phyloP scores from a whole-genome alignment of 2,329 filamentous ascomycete genomes.

The Fusarium keratoplasticum region DNA sequence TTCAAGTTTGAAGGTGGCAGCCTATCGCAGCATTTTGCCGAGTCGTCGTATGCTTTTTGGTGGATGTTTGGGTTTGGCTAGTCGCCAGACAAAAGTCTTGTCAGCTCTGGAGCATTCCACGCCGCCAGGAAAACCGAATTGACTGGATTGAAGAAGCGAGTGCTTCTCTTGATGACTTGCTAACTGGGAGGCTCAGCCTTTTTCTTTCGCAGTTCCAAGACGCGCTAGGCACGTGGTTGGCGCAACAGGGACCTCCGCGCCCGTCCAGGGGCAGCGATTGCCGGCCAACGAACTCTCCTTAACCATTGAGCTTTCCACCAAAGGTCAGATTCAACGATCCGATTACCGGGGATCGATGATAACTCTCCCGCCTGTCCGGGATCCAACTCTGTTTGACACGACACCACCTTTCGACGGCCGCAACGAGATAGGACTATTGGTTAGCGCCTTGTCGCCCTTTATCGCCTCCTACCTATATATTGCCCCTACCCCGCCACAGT shows the following conservation, averaged over 20 bases:
- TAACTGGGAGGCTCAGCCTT: neutral
- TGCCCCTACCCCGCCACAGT: constrained; percentile 27
- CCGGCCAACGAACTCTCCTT: neutral
- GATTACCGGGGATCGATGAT: neutral
- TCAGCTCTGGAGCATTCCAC: constrained; percentile 20
- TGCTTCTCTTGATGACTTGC: constrained; percentile 8
- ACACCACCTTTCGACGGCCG: constrained; percentile 16
- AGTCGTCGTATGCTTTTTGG: constrained; percentile 13
- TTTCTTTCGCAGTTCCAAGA: neutral
- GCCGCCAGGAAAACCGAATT: neutral
- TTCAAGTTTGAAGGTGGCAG: neutral
- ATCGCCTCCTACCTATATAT: constrained; percentile 39
- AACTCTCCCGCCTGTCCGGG: neutral
- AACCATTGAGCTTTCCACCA: neutral
- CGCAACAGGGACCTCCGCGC: neutral
- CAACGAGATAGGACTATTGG: constrained; percentile 25
- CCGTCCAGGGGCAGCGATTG: neutral
- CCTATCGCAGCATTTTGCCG: constrained; percentile 5
- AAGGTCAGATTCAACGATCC: constrained; percentile 1
- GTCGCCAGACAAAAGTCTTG: constrained; percentile 5
- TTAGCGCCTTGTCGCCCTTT: constrained; percentile 16
- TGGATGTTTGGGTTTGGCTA: constrained; percentile 26
- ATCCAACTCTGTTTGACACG: constrained; percentile 14
- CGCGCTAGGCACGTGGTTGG: constrained; percentile 1
- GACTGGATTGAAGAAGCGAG: constrained; percentile 7